Evolutionary conservation across 176 grass and related monocot genomes (phyloP).

Genomic region (Triticum urartu): DNA sequence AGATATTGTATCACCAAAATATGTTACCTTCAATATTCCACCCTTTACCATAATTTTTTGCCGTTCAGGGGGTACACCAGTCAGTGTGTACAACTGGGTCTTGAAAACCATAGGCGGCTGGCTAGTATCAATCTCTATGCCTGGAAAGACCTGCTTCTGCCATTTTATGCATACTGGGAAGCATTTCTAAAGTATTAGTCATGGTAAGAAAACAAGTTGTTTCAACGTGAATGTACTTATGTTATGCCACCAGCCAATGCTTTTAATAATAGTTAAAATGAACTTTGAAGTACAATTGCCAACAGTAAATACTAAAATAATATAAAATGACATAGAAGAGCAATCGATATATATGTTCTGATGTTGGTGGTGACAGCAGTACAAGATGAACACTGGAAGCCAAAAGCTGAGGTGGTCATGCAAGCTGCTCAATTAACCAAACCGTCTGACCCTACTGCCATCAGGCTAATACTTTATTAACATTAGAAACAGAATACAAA

Average conservation of each 20-base stretch:
- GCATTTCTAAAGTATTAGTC: conserved; percentile 27
- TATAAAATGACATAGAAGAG: not conserved
- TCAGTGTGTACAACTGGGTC: conserved; percentile 85
- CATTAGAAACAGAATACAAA: not conserved
- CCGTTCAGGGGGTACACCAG: conserved; percentile 90
- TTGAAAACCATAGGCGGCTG: conserved; percentile 95
- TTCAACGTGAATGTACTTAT: conserved; percentile 1
- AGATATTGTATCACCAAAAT: conserved; percentile 23
- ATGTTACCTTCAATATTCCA: conserved; percentile 84
- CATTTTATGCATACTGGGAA: conserved; percentile 96
- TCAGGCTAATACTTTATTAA: not conserved
- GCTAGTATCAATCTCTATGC: conserved; percentile 86
- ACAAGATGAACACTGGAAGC: not conserved
- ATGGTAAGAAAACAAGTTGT: not conserved
- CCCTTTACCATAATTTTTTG: conserved; percentile 99
- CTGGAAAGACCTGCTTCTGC: conserved; percentile 84
- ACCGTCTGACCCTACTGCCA: not conserved
- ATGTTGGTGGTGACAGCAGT: not conserved
- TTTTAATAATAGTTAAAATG: not conserved
- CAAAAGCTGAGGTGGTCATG: not conserved
- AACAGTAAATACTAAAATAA: not conserved
- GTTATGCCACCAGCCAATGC: conserved; percentile 1
- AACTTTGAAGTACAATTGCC: not conserved
- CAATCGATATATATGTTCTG: not conserved
- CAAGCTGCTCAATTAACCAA: not conserved